Percentiles rank a stretch among this genome's conserved stretches.
Evolutionary conservation across 768 basidiomycete genomes (phyloP).

Genomic region (Hygrophorus pudorinus): DNA sequence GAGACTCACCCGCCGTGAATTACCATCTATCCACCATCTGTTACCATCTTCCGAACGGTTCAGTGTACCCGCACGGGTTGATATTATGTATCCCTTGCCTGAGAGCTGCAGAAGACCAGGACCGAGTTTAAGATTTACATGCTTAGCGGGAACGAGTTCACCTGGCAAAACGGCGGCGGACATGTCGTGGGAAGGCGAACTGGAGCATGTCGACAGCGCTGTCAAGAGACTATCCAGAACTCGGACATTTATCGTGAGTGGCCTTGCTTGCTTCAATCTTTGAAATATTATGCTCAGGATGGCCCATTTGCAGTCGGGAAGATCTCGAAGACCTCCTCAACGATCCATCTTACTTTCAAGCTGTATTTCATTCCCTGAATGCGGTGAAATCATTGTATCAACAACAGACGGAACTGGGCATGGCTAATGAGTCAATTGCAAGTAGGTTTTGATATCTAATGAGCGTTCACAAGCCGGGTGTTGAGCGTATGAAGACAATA

Average conservation of each 20-base stretch:
- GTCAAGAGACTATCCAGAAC: conserved; percentile 59
- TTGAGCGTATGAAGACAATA: conserved; percentile 43
- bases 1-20: conserved; percentile 61
- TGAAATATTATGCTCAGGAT: conserved; percentile 4
- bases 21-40: conserved; percentile 85
- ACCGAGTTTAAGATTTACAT: conserved; percentile 77
- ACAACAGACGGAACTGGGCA: conserved; percentile 67
- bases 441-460: conserved; percentile 37
- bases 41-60: conserved; percentile 62
- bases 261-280: not conserved
- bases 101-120: conserved; percentile 61
- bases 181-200: conserved; percentile 1
- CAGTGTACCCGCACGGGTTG: conserved; percentile 63
- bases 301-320: conserved; percentile 47
- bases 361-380: conserved; percentile 71
- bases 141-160: conserved; percentile 61
- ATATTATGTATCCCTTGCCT: conserved; percentile 28
- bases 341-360: conserved; percentile 80
- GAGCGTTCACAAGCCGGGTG: not conserved
- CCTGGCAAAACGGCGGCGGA: conserved; percentile 55
- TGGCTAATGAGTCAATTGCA: conserved; percentile 81
- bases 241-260: conserved; percentile 61
- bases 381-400: conserved; percentile 67
- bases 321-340: conserved; percentile 84
- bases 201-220: conserved; percentile 38